These are phyloP conservation scores for Alternaria arborescens DNA, from an alignment of 2,329 filamentous ascomycete species.

Conservation along the genomic window DNA sequence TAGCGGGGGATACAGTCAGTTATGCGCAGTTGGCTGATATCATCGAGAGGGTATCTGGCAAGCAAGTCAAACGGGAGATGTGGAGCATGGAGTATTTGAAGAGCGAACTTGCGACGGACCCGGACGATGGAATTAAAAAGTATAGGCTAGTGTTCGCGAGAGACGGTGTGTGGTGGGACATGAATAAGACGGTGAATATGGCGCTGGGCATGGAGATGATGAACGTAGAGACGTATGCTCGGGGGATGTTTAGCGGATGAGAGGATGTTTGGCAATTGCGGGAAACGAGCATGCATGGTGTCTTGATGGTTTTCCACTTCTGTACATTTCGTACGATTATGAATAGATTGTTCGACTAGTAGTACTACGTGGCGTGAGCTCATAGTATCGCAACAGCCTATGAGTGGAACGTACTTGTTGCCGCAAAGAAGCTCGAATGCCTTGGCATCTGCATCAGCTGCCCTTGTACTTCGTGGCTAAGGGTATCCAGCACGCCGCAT, in stretches of 20 bases:
- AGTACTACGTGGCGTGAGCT: constrained; percentile 25
- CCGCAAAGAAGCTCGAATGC: neutral
- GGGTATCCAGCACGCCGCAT: neutral
- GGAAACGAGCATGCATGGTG: neutral
- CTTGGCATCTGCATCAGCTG: neutral
- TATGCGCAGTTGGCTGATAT: constrained; percentile 65
- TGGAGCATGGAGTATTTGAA: constrained; percentile 60
- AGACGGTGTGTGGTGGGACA: constrained; percentile 67
- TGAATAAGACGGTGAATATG: constrained; percentile 62
- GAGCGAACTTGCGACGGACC: constrained; percentile 58
- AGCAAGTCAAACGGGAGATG: constrained; percentile 58
- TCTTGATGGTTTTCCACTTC: neutral
- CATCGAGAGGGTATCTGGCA: constrained; percentile 57
- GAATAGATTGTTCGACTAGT: constrained; percentile 4
- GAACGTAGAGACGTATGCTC: constrained; percentile 54
- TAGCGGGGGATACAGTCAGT: constrained; percentile 69
- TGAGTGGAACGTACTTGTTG: constrained; percentile 2
- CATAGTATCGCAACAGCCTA: neutral
- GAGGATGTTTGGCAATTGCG: neutral
- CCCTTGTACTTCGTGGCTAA: neutral
- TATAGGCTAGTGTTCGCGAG: constrained; percentile 71
- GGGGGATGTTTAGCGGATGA: neutral
- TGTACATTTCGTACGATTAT: neutral
- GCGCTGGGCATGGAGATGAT: constrained; percentile 58
- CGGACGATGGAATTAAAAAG: constrained; percentile 62